Percentiles rank a stretch among this genome's conserved stretches.
Evolutionary conservation across 2,329 filamentous ascomycete genomes (phyloP).

Genomic region (Chrysoporthe puriensis): DNA sequence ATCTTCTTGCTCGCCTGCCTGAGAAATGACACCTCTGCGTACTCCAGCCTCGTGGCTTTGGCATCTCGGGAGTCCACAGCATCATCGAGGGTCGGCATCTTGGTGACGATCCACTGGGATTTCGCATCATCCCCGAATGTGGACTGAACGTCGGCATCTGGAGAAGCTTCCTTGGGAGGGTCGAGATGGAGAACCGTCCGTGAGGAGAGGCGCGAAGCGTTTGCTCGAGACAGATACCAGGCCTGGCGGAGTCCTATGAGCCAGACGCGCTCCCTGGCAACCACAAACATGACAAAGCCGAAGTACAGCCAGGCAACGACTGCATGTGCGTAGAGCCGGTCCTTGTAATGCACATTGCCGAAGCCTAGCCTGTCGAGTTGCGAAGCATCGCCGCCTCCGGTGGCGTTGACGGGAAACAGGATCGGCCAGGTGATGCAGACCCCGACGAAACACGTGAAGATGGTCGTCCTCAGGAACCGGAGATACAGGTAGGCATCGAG

Average conservation of each 20-base stretch:
- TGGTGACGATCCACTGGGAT: conserved; percentile 81
- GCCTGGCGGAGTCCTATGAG: conserved; percentile 94
- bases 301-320: conserved; percentile 83
- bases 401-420: conserved; percentile 81
- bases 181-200: conserved; percentile 92
- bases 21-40: conserved; percentile 43
- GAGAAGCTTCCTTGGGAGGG: conserved; percentile 76
- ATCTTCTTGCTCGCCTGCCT: conserved; percentile 69
- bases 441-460: conserved; percentile 78
- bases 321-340: conserved; percentile 79
- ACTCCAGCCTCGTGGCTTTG: conserved; percentile 30
- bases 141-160: conserved; percentile 70
- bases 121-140: conserved; percentile 81
- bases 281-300: conserved; percentile 83
- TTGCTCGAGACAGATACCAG: conserved; percentile 83
- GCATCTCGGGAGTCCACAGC: conserved; percentile 77
- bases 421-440: conserved; percentile 84
- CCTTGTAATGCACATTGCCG: conserved; percentile 58
- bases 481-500: conserved; percentile 91
- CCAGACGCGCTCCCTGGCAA: conserved; percentile 88
- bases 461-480: conserved; percentile 79
- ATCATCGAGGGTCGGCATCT: conserved; percentile 74
- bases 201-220: conserved; percentile 83
- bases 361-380: conserved; percentile 69
- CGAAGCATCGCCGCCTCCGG: conserved; percentile 66